Base-by-base conservation (phyloP, 75 land plant genomes). In the Cunninghamia lanceolata region DNA sequence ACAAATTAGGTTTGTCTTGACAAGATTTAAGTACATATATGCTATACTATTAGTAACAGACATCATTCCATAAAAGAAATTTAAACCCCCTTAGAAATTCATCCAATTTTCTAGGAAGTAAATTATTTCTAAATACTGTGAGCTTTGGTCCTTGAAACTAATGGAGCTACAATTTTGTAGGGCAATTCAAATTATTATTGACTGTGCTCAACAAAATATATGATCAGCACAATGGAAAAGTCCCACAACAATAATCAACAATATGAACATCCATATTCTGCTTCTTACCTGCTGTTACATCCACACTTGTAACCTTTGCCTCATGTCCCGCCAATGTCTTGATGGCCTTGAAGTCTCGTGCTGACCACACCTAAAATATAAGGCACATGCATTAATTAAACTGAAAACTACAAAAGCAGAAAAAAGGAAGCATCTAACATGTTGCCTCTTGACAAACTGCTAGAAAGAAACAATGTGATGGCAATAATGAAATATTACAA, bases 311-410 rank as follows among this genome's bases (percentile, higher is more conserved):
- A 82, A 98, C 93, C 91, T 95, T 97, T 19, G 92, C 96, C 90
- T 98, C 99, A 87, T 98, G 99, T 28, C 94, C 99, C 47, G 97
- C 86, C 42, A 98, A 77, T 53, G 94, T 91, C 91, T 94, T 97
- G 35, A 98, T 91, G 83, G 94, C 98, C 90, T 94, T 97, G 87
- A 97, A 97, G 88, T 98, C 99, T 82, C 90, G 87, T 50, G 92
- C 93, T 16, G 99, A 98, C 99, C 99, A 98, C 16, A 96, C 86
- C 99, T 98, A 89, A 87, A 85, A 42, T 78, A 85, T 83, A 13
- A 19, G 38, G 32, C 4, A 53, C 28, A 77, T 21, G n/a, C 16
- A 80, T 45, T 43, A 38, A 80, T 43, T 80, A 80, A 42, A 43
- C 3, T n/a, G 3, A 28, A n/a, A 80, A 9, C 34, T 0, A 80